Percentiles rank a stretch among this genome's conserved stretches.
These are phyloP conservation scores for Anisogramma anomala DNA, from an alignment of 2,329 filamentous ascomycete genomes.

Conservation along the genomic window DNA sequence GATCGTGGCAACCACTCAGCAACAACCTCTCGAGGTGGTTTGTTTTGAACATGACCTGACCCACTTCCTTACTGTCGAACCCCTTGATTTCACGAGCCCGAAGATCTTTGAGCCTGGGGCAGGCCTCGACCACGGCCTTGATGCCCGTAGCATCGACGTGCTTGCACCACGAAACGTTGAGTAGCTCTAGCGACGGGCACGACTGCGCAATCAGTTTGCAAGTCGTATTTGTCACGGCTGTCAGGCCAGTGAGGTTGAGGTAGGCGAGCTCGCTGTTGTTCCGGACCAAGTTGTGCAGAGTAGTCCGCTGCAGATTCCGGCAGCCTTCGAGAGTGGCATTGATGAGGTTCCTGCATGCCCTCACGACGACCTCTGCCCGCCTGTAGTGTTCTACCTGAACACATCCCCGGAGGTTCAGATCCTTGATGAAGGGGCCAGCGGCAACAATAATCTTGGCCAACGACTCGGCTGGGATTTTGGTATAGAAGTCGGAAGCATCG, in stretches of 20 bases:
- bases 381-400: constrained; percentile 79
- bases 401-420: constrained; percentile 84
- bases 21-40: constrained; percentile 78
- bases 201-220: constrained; percentile 76
- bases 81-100: constrained; percentile 71
- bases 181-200: constrained; percentile 67
- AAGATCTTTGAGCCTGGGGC: constrained; percentile 63
- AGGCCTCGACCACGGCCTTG: constrained; percentile 59
- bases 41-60: constrained; percentile 61
- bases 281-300: constrained; percentile 63
- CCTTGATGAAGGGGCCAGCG: constrained; percentile 80
- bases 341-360: constrained; percentile 74
- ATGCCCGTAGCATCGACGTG: constrained; percentile 72
- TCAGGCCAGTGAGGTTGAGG: constrained; percentile 74
- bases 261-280: constrained; percentile 69
- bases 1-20: constrained; percentile 65
- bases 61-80: constrained; percentile 63
- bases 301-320: constrained; percentile 65
- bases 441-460: constrained; percentile 74
- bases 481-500: constrained; percentile 78
- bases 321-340: constrained; percentile 85
- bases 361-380: constrained; percentile 63
- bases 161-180: constrained; percentile 91
- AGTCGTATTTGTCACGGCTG: constrained; percentile 67
- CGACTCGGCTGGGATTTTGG: constrained; percentile 71